A percentile compares a stretch with the other conserved stretches of the same genome.
Conservation (phyloP, 2,329 filamentous ascomycete species). For the Ciborinia camelliae region DNA sequence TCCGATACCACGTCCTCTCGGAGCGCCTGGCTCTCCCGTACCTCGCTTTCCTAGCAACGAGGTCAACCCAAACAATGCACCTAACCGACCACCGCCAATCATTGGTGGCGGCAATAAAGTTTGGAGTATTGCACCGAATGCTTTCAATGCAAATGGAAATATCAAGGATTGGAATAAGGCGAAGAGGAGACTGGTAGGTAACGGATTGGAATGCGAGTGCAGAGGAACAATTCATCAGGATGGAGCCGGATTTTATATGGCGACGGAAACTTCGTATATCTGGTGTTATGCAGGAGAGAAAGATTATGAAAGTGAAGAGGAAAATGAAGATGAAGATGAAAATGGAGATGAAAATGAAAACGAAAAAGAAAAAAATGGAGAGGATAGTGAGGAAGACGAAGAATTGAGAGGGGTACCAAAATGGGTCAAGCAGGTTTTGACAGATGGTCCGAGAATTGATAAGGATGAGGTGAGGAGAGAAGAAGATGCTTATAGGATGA, state of each 20-base stretch:
- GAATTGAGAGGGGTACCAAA: background rate
- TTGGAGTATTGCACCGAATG: background rate
- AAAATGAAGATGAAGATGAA: background rate
- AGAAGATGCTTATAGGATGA: background rate
- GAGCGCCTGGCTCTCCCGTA: background rate
- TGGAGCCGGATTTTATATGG: background rate
- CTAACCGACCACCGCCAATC: background rate
- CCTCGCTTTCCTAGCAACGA: background rate
- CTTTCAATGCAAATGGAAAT: background rate
- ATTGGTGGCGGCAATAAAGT: background rate
- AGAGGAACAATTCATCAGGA: background rate
- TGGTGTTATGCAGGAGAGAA: background rate
- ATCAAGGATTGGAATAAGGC: background rate
- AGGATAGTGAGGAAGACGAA: background rate
- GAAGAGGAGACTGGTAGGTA: background rate
- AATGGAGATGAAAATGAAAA: background rate
- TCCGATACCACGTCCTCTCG: background rate
- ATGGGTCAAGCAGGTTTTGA: conserved; percentile 15
- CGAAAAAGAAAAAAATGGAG: background rate
- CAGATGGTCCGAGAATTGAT: background rate
- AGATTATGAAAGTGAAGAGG: background rate
- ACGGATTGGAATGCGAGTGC: background rate
- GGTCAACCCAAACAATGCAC: background rate
- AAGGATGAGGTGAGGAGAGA: background rate
- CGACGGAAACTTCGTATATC: background rate